Evolutionary conservation across 1,284 basidiomycete species (phyloP), one percentile per base, ranked within the genome.

Genomic region (Porphyrellus sp.): DNA sequence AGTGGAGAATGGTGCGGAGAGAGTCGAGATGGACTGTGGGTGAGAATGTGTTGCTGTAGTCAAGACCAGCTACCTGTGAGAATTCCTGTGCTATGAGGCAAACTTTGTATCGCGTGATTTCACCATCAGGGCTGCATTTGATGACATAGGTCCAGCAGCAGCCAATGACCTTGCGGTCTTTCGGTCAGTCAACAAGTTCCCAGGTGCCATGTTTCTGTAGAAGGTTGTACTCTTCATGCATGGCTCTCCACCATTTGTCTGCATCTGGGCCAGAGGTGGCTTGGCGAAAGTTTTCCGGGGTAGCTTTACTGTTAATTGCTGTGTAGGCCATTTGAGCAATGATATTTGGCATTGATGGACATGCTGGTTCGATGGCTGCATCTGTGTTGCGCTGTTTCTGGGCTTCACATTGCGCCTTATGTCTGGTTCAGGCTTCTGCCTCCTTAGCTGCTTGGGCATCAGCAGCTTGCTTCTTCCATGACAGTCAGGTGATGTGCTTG

Each of bases 111-210:
- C 16, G 52, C 11, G 55, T 35, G 2, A 73, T 47, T 0, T 64
- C 46, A 0, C 74, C 71, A 5, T 64, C 24, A 3, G 59, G 60
- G 23, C 76, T 63, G 15, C 56, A 55, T 49, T 79, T 79, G 45
- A 59, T 61, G 2, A 55, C 60, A 54, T 70, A 76, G 7, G 71
- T 67, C 71, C 72, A 77, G n/a, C 59, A 52, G 4, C 46, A 61
- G 1, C 64, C 65, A 13, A 74, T 54, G 13, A 61, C 27, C 9
- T 69, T 68, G 1, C 44, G 45, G 8, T 54, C 62, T 1, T 44
- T 33, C 0, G 69, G 71, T 9, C 46, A 31, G 2, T 58, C 15
- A 11, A 63, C 57, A 1, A 72, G 40, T 9, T 52, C 46, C 57
- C 64, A 74, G 2, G 68, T 71, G 0, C 54, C 58, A 16, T 56